These are phyloP conservation scores for Botrytis paeoniae DNA, from an alignment of 2,329 filamentous ascomycete genomes.

Conservation along the genomic window DNA sequence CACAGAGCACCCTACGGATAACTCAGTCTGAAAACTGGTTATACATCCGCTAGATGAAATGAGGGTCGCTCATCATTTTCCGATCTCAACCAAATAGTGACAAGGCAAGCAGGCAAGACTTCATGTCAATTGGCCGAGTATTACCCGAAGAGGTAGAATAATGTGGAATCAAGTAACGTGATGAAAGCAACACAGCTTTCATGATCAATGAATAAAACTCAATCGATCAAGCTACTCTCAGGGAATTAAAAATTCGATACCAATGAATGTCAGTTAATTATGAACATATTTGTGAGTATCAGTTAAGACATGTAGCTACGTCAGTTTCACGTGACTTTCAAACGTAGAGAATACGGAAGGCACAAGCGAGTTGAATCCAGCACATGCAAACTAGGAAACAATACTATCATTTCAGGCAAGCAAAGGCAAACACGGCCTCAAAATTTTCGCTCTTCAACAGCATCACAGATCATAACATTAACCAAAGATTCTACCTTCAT, in stretches of 20 bases:
- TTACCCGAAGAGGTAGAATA: background rate
- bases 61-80: background rate
- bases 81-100: background rate
- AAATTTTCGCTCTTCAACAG: slow-evolving; percentile 1
- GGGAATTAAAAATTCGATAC: background rate
- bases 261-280: background rate
- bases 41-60: background rate
- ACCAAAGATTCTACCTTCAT: background rate
- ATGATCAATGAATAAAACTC: background rate
- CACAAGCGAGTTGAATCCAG: slow-evolving; percentile 4
- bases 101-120: background rate
- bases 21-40: background rate
- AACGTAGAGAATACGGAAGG: background rate
- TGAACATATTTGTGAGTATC: background rate
- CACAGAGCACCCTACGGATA: background rate
- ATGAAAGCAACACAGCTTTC: background rate
- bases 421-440: slow-evolving; percentile 7
- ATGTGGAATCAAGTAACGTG: background rate
- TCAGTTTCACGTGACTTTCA: background rate
- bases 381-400: background rate
- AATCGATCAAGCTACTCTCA: background rate
- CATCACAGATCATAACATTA: background rate
- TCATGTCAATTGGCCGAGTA: background rate
- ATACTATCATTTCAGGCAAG: background rate
- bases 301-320: background rate